These are phyloP conservation scores for Podosphaera fusca DNA, from an alignment of 2,329 filamentous ascomycete genomes.

Conservation along the genomic window DNA sequence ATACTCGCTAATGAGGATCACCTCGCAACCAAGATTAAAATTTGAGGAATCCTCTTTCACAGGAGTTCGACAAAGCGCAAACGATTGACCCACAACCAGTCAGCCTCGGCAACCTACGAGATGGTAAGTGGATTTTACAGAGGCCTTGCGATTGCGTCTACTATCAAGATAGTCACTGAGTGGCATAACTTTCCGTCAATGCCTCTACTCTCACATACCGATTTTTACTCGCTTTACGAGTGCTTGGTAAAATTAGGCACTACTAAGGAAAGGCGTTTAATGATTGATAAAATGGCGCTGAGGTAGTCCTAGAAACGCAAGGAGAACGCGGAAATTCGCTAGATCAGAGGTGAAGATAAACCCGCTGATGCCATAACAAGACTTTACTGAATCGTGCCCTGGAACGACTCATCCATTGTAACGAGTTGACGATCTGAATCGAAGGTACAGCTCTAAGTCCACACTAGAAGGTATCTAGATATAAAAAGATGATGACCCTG, in stretches of 20 bases:
- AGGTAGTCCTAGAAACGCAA: neutral
- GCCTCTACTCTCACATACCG: neutral
- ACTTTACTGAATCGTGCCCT: too few species aligned
- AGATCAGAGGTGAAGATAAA: too few species aligned
- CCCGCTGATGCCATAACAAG: too few species aligned
- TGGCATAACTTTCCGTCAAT: neutral
- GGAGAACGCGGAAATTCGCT: neutral
- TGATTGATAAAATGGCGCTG: neutral
- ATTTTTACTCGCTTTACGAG: neutral
- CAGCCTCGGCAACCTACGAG: slow-evolving; percentile 3
- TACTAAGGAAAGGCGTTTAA: neutral
- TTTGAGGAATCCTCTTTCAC: neutral
- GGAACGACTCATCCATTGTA: too few species aligned
- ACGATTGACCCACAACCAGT: neutral
- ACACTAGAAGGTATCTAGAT: neutral
- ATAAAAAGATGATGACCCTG: too few species aligned
- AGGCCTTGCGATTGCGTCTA: neutral
- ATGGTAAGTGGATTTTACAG: slow-evolving; percentile 3
- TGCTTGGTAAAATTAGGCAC: neutral
- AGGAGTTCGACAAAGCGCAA: slow-evolving; percentile 1
- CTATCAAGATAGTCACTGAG: neutral
- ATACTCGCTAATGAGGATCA: neutral
- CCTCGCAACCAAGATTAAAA: neutral
- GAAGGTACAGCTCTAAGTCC: neutral
- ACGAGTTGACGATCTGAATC: too few species aligned